Base-by-base conservation (phyloP, 2,329 filamentous ascomycete genomes). In the Cladosporium oxysporum region DNA sequence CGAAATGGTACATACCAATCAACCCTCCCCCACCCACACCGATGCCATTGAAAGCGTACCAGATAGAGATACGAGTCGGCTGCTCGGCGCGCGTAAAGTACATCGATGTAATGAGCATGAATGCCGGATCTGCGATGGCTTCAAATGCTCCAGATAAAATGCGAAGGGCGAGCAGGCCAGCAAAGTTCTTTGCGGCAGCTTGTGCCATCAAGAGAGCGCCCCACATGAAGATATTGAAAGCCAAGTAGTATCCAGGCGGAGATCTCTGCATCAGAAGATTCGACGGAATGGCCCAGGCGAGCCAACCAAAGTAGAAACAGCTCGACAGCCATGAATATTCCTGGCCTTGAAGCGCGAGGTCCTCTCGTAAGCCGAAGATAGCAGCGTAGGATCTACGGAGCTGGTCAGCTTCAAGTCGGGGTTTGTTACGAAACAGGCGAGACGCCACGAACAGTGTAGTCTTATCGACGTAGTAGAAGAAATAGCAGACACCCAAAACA, bases 111-210 rank as follows among this genome's bases (percentile, higher is more conserved):
- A 70, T 52, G 10, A 70, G 29, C 23, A 59, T 58, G 18, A 49
- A 58, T n/a, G 31, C 41, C 3, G 61, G 55, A 73, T 90, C 87
- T 72, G 87, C 90, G 41, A 85, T 85, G 0, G 88, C 86, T 75
- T 91, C 89, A 71, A 90, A 90, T 63, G 90, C 83, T 68, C 89
- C 89, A 6, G 91, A 83, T 10, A 91, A 77, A 0, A 85, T 88
- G 26, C 89, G 84, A 6, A 89, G 84, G 0, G 81, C 74, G 2
- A 90, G 78, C 1, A 91, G 79, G 1, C 84, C 82, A 0, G 79
- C 77, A 70, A 90, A 91, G 73, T 82, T 75, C 72, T 78, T 77
- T 31, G 86, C 62, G 79, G 79, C 75, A 84, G 87, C 3, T 83
- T 85, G 2, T 88, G 84, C 66, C 89, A 87, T 67, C 84, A 83